Conservation (phyloP, 805 yeast species). For the Ogataea wickerhamii region DNA sequence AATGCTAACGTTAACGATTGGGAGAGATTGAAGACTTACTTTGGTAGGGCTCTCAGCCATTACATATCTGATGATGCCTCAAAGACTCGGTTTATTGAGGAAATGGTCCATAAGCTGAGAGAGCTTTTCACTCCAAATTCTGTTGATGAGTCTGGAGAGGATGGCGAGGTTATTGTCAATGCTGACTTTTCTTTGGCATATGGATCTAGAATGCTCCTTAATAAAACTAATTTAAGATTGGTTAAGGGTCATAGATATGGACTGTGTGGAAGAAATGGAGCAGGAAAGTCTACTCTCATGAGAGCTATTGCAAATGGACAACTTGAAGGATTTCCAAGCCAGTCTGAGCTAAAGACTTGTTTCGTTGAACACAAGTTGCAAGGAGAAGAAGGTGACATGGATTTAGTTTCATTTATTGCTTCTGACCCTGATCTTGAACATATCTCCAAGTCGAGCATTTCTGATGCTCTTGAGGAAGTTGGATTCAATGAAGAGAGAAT, state of each 20-base stretch:
- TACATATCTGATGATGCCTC: constrained; percentile 32
- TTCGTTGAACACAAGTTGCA: constrained; percentile 96
- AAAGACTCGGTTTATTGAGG: constrained; percentile 39
- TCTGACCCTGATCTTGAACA: constrained; percentile 74
- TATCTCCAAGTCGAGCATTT: constrained; percentile 66
- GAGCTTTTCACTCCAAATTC: constrained; percentile 52
- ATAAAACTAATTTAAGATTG: constrained; percentile 84
- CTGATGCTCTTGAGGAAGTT: constrained; percentile 73
- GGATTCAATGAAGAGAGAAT: constrained; percentile 92
- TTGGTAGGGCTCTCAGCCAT: constrained; percentile 38
- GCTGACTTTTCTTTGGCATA: constrained; percentile 94
- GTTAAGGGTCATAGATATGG: constrained; percentile 96
- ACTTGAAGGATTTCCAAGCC: constrained; percentile 94
- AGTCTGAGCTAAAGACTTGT: constrained; percentile 82
- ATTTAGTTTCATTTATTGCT: constrained; percentile 82
- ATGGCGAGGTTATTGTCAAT: constrained; percentile 88
- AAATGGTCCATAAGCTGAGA: constrained; percentile 47
- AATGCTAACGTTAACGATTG: constrained; percentile 76
- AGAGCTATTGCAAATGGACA: constrained; percentile 95
- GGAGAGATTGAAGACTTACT: constrained; percentile 55
- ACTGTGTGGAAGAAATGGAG: constrained; percentile 97
- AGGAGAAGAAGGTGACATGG: constrained; percentile 90
- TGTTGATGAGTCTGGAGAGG: constrained; percentile 59
- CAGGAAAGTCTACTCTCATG: constrained; percentile 97
- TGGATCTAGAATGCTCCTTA: constrained; percentile 94